Evolutionary conservation across 768 basidiomycete genomes (phyloP).

Genomic region (Phallus indusiatus): DNA sequence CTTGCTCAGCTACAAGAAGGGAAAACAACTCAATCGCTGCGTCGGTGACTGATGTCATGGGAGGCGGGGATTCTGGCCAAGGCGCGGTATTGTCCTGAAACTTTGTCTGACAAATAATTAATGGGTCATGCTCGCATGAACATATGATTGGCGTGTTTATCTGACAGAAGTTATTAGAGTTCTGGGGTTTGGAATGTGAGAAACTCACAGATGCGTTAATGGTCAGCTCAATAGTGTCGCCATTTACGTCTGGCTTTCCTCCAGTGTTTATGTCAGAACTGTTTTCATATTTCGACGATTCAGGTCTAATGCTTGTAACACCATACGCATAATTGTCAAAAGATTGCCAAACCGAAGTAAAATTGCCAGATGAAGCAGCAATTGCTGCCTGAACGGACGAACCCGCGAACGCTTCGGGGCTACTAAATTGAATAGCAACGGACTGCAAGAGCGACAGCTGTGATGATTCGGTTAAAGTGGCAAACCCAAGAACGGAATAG

Average conservation of each 20-base stretch:
- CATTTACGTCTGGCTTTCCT: constrained; percentile 47
- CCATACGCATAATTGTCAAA: constrained; percentile 90
- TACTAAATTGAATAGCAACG: constrained; percentile 72
- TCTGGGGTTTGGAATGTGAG: background rate
- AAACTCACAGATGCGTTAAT: constrained; percentile 63
- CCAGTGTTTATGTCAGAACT: constrained; percentile 14
- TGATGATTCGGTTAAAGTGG: constrained; percentile 72
- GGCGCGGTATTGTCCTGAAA: constrained; percentile 30
- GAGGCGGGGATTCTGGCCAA: constrained; percentile 58
- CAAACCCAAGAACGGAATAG: constrained; percentile 72
- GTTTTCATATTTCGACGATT: constrained; percentile 24
- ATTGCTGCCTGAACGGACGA: constrained; percentile 89
- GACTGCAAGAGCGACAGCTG: constrained; percentile 76
- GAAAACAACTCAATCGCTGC: constrained; percentile 84
- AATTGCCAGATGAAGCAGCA: constrained; percentile 72
- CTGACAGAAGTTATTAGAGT: constrained; percentile 26
- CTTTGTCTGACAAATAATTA: constrained; percentile 52
- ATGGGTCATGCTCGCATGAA: constrained; percentile 79
- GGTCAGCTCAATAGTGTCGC: constrained; percentile 71
- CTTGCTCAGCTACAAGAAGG: constrained; percentile 69
- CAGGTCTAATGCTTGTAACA: constrained; percentile 59
- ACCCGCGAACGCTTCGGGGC: constrained; percentile 73
- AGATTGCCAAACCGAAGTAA: constrained; percentile 78
- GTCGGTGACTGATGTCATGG: constrained; percentile 78
- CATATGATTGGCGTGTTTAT: constrained; percentile 70